phyloP scores from a whole-genome alignment of 2,329 filamentous ascomycete genomes.

The Furcasterigmium furcatum region DNA sequence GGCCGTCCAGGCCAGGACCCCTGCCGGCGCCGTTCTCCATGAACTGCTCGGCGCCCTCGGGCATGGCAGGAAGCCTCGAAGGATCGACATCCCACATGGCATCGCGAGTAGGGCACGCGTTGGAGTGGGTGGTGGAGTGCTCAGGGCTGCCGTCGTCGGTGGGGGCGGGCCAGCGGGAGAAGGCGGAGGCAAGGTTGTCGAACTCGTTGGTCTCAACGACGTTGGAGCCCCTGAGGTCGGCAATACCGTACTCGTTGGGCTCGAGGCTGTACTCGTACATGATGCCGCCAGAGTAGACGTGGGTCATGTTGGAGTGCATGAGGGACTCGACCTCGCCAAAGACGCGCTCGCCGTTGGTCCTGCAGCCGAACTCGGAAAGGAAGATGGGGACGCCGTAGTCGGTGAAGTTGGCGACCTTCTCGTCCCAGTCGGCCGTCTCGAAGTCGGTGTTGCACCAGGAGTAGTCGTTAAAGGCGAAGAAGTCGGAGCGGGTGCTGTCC shows the following conservation, averaged over 20 bases:
- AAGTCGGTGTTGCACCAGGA: constrained; percentile 79
- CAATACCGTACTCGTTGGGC: constrained; percentile 76
- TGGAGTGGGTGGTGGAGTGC: constrained; percentile 40
- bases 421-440: constrained; percentile 72
- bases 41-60: constrained; percentile 44
- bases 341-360: constrained; percentile 65
- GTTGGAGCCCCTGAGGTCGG: constrained; percentile 54
- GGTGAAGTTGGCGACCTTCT: constrained; percentile 84
- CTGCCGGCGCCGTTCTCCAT: constrained; percentile 50
- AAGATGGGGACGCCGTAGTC: constrained; percentile 88
- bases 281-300: constrained; percentile 90
- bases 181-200: constrained; percentile 43
- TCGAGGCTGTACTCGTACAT: constrained; percentile 94
- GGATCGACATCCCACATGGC: constrained; percentile 48
- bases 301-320: constrained; percentile 80
- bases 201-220: constrained; percentile 64
- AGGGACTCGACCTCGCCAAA: constrained; percentile 79
- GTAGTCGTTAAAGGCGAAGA: constrained; percentile 89
- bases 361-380: constrained; percentile 94
- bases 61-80: constrained; percentile 48
- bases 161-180: constrained; percentile 46
- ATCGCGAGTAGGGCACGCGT: constrained; percentile 46
- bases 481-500: constrained; percentile 81
- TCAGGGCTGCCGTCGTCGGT: constrained; percentile 45
- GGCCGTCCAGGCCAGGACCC: constrained; percentile 49